Conservation (phyloP, 495 filamentous ascomycete species). For the Tuber brumale region DNA sequence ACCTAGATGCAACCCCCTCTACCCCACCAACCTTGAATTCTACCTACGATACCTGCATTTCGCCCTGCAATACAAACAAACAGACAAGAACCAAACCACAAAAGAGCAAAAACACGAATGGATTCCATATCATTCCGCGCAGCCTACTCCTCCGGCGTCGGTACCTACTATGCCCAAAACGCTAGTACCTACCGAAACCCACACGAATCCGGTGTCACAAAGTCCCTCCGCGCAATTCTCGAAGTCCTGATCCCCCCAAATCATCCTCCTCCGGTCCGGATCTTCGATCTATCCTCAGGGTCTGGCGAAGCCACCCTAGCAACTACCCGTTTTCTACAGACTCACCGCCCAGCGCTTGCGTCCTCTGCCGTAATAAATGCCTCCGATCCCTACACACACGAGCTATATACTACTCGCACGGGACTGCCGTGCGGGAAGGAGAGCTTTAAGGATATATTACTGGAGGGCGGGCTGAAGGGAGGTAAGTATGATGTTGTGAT, state of each 20-base stretch:
- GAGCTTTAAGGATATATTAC: constrained; percentile 26
- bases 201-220: constrained; percentile 33
- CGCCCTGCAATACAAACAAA: neutral
- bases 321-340: constrained; percentile 18
- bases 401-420: constrained; percentile 26
- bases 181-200: constrained; percentile 34
- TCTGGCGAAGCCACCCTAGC: constrained; percentile 33
- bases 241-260: constrained; percentile 8
- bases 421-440: constrained; percentile 29
- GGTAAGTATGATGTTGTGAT: constrained; percentile 26
- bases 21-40: neutral
- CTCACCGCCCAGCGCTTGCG: constrained; percentile 8
- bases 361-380: constrained; percentile 16
- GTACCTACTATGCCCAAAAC: constrained; percentile 32
- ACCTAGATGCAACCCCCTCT: neutral
- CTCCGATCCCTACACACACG: constrained; percentile 30
- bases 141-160: constrained; percentile 39
- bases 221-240: constrained; percentile 34
- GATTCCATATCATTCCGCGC: constrained; percentile 40
- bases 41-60: neutral
- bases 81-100: neutral
- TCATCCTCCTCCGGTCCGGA: constrained; percentile 10
- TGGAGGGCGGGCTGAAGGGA: constrained; percentile 14
- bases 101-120: neutral
- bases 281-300: constrained; percentile 33